Evolutionary conservation across 345 rosid genomes (phyloP).

Genomic region (Acer campestre): DNA sequence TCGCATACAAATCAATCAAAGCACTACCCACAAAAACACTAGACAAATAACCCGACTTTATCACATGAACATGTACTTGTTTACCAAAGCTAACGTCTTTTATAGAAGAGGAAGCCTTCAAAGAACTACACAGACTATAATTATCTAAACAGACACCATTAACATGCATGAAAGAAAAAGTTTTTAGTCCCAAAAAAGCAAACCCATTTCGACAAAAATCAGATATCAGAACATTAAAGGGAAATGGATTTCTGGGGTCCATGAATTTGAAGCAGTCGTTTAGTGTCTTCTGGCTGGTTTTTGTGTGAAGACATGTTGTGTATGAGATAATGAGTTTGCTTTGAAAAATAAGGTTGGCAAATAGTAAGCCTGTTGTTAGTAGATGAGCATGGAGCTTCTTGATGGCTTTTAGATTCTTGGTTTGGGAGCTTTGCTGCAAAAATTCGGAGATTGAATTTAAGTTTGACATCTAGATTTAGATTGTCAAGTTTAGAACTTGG

Average conservation of each 20-base stretch:
- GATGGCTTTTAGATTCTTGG: constrained; percentile 25
- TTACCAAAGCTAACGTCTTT: constrained; percentile 39
- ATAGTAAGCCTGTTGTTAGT: constrained; percentile 35
- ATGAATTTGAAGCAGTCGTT: constrained; percentile 36
- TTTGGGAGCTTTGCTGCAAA: constrained; percentile 24
- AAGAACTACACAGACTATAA: constrained; percentile 48
- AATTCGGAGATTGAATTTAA: constrained; percentile 15
- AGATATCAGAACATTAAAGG: constrained; percentile 47
- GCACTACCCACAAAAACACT: constrained; percentile 61
- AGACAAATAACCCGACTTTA: constrained; percentile 44
- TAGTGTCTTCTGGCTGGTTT: constrained; percentile 26
- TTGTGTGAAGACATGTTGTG: constrained; percentile 23
- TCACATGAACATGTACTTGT: constrained; percentile 43
- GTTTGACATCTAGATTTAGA: not conserved
- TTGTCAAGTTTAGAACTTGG: not conserved
- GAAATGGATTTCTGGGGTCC: constrained; percentile 35
- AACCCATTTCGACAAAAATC: constrained; percentile 44
- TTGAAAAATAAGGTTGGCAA: constrained; percentile 22
- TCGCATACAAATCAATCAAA: constrained; percentile 47
- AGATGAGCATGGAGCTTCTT: constrained; percentile 37
- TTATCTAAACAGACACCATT: constrained; percentile 42
- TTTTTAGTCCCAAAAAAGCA: constrained; percentile 35
- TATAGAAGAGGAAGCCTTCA: constrained; percentile 38
- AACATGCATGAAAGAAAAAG: constrained; percentile 49
- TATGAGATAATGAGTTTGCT: constrained; percentile 39